phyloP scores from a whole-genome alignment of 1,284 basidiomycete genomes.

The Ganoderma resinaceum region DNA sequence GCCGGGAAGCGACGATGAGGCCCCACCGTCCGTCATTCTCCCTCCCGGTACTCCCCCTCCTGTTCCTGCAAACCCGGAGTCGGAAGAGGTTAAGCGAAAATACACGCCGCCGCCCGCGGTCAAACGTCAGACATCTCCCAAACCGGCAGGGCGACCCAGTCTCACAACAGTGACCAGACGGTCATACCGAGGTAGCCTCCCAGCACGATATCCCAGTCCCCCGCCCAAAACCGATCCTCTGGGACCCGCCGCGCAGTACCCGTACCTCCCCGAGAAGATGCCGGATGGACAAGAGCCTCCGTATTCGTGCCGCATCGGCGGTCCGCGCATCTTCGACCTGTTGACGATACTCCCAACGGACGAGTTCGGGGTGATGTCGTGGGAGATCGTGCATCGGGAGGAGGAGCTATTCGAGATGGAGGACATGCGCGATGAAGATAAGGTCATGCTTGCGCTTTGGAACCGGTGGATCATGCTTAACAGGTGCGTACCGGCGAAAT shows the following conservation, averaged over 20 bases:
- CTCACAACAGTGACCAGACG: background rate
- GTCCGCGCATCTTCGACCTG: conserved; percentile 68
- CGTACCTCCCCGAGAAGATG: conserved; percentile 58
- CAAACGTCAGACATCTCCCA: background rate
- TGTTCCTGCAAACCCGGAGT: background rate
- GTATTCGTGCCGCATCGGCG: conserved; percentile 69
- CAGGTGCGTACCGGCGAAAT: conserved; percentile 47
- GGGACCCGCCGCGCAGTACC: conserved; percentile 58
- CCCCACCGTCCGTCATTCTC: background rate
- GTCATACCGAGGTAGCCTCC: conserved; percentile 30
- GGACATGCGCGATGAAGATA: conserved; percentile 73
- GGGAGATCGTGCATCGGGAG: conserved; percentile 71
- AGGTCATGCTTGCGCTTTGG: conserved; percentile 80
- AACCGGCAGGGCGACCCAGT: background rate
- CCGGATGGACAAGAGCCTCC: conserved; percentile 46
- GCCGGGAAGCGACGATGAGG: conserved; percentile 18
- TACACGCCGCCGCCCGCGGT: background rate
- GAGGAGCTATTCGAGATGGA: conserved; percentile 76
- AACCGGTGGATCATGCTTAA: conserved; percentile 73
- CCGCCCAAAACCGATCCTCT: conserved; percentile 52
- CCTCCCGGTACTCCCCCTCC: conserved; percentile 11
- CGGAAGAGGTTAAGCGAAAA: conserved; percentile 5
- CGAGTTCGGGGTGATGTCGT: conserved; percentile 66
- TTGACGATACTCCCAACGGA: conserved; percentile 63
- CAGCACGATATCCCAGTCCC: conserved; percentile 46